Evolutionary conservation across 441 rosid genomes (phyloP), one percentile per base, ranked within the genome.

Genomic region (Adansonia madagascariensis): DNA sequence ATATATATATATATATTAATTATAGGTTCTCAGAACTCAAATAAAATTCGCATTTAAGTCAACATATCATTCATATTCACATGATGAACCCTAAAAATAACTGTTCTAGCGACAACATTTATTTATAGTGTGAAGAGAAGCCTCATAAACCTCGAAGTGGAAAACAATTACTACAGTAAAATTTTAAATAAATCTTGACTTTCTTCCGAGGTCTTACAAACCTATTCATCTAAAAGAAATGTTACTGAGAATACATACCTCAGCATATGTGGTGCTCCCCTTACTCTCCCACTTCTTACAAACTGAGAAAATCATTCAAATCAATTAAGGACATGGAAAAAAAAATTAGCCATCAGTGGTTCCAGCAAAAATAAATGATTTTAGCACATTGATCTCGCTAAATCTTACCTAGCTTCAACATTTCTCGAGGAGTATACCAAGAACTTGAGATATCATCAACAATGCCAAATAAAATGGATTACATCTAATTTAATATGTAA

Each of bases 271-370:
- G 59, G 89, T 82, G 17, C 83, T 82, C 78, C 86, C 88, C 85
- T 86, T 86, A 50, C 88, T 85, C 83, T 86, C 88, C 82, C 86
- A 66, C 82, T 77, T 88, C 78, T 85, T 85, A 75, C 87, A 86
- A 81, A 88, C 91, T 84, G 82, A 60, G 53, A 74, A 76, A 78
- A 69, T 0, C 71, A 74, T 73, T 35, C 64, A 2, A 74, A 14
- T 39, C 27, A 61, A 43, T 10, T 14, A 27, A 68, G 20, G 46
- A 1, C 31, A 20, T 39, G 39, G 50, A 69, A 46, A 2, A 35
- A 43, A 68, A 77, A 57, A 31, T 46, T 12, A 27, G 24, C 8
- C 35, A 31, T 59, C 41, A 61, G 8, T 14, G 24, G 50, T 50
- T 24, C 39, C 18, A 61, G 10, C 22, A 18, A 50, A 44, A 71